Conservation (phyloP, 73 alveolate species). For the Paramecium tetraurelia region DNA sequence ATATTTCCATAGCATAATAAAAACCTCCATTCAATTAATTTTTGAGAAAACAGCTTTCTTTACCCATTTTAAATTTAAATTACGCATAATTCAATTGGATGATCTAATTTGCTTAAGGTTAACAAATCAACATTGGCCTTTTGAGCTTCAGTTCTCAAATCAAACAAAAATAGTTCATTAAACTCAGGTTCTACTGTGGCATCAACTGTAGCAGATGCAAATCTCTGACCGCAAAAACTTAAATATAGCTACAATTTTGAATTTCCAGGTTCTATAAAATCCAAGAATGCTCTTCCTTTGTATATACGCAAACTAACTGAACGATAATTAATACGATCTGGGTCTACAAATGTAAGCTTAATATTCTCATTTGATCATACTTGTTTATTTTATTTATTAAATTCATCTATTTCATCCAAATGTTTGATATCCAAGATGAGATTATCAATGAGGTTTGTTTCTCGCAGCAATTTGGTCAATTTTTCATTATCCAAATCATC, state of each 20-base stretch:
- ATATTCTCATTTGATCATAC: background rate
- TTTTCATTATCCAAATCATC: slow-evolving; percentile 44
- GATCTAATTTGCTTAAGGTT: slow-evolving; percentile 30
- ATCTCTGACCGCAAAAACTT: slow-evolving; percentile 37
- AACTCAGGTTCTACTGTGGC: slow-evolving; percentile 37
- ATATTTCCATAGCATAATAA: slow-evolving; percentile 35
- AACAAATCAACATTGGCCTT: background rate
- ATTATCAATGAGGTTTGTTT: slow-evolving; percentile 25
- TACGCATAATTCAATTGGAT: slow-evolving; percentile 20
- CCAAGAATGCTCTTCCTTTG: slow-evolving; percentile 46
- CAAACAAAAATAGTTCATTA: slow-evolving; percentile 36
- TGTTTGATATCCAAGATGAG: slow-evolving; percentile 34
- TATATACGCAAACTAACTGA: background rate
- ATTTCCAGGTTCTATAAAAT: background rate
- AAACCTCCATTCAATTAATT: slow-evolving; percentile 52
- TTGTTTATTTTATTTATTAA: background rate
- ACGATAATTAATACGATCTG: slow-evolving; percentile 28
- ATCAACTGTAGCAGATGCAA: background rate
- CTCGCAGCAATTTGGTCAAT: slow-evolving; percentile 33
- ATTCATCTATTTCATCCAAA: slow-evolving; percentile 17
- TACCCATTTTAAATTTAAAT: background rate
- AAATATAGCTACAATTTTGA: background rate
- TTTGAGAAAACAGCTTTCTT: background rate
- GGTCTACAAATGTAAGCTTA: slow-evolving; percentile 37
- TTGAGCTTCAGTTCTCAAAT: slow-evolving; percentile 4